Conservation (phyloP, 1,139 yeast genomes). For the Yamadazyma membranifaciens region DNA sequence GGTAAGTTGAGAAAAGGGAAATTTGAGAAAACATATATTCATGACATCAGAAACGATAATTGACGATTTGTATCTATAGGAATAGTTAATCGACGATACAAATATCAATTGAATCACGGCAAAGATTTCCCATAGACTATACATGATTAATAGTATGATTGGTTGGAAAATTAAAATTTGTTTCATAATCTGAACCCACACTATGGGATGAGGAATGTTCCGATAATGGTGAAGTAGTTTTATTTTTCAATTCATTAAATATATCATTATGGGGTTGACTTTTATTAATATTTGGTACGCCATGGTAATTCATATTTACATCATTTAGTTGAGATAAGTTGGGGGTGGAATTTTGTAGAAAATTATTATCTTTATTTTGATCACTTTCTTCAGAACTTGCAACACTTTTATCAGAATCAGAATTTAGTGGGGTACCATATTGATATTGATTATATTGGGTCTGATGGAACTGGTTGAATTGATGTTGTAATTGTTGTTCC, state of each 20-base stretch:
- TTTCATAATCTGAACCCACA: background rate
- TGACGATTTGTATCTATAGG: no score
- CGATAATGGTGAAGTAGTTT: slow-evolving; percentile 9
- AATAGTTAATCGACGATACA: no score
- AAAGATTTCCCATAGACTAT: no score
- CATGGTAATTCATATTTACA: background rate
- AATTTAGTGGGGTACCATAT: slow-evolving; percentile 14
- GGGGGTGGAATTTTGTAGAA: no score
- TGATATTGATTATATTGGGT: slow-evolving; percentile 16
- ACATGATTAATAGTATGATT: background rate
- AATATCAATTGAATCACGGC: no score
- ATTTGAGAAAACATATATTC: background rate
- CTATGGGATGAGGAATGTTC: slow-evolving; percentile 9
- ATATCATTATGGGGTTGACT: background rate
- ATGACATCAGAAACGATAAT: no score
- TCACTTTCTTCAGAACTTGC: background rate
- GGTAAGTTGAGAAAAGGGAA: background rate
- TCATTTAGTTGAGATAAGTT: no score
- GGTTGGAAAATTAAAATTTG: slow-evolving; percentile 3
- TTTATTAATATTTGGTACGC: background rate
- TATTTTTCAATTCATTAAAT: background rate
- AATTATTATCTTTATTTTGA: no score
- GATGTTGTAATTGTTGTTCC: slow-evolving; percentile 17
- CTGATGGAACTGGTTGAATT: slow-evolving; percentile 17
- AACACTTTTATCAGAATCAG: slow-evolving; percentile 1